These are phyloP conservation scores for Gracilariopsis chorda DNA, from an alignment of 23 red algal genomes.

Conservation along the genomic window DNA sequence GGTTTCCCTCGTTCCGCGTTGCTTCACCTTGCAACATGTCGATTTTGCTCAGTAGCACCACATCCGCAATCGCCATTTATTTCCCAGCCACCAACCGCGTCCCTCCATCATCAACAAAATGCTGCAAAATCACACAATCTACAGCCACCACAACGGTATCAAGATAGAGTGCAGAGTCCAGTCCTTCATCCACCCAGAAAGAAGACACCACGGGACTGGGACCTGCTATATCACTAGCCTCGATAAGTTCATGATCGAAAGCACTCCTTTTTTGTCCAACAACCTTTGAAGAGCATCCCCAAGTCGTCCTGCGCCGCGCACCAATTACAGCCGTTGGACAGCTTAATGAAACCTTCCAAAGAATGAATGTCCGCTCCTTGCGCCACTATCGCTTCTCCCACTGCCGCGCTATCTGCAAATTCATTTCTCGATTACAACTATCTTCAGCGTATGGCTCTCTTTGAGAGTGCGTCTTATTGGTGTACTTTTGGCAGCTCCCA, in stretches of 20 bases:
- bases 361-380: conserved; percentile 31
- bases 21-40: not conserved
- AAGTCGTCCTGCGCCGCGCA: conserved; percentile 67
- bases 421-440: conserved; percentile 94
- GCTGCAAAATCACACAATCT: conserved; percentile 22
- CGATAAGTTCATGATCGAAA: conserved; percentile 69
- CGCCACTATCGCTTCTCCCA: conserved; percentile 81
- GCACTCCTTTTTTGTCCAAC: conserved; percentile 11
- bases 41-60: conserved; percentile 71
- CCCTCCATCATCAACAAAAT: not conserved
- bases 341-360: conserved; percentile 50
- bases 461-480: conserved; percentile 74
- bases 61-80: conserved; percentile 65
- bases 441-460: conserved; percentile 59
- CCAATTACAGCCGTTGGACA: conserved; percentile 85
- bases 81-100: not conserved
- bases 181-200: conserved; percentile 77
- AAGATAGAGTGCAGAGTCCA: conserved; percentile 43
- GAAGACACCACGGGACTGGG: conserved; percentile 64
- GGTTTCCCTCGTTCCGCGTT: not conserved
- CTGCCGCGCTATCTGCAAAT: conserved; percentile 60
- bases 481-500: conserved; percentile 89
- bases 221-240: conserved; percentile 62
- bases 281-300: conserved; percentile 48
- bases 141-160: conserved; percentile 59